Evolutionary conservation across 805 yeast species (phyloP).

Genomic region (Candida methanosorbosa): DNA sequence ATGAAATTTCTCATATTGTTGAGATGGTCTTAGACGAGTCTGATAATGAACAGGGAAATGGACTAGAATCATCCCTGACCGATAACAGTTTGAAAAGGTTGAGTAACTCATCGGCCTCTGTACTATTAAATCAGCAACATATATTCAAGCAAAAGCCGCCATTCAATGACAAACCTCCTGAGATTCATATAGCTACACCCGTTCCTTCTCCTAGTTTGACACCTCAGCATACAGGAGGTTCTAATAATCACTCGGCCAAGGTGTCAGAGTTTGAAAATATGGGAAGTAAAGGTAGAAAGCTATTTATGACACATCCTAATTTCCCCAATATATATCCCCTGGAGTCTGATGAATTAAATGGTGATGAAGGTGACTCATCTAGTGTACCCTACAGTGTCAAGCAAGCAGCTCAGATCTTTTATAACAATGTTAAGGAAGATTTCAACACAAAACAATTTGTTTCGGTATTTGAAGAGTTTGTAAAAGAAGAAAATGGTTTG

Average conservation of each 20-base stretch:
- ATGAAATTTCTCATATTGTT: constrained; percentile 34
- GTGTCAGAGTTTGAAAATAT: constrained; percentile 20
- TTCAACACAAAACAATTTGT: constrained; percentile 65
- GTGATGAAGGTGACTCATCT: constrained; percentile 11
- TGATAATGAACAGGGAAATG: constrained; percentile 3
- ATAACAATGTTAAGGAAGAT: constrained; percentile 53
- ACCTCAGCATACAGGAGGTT: constrained; percentile 30
- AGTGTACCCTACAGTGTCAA: constrained; percentile 63
- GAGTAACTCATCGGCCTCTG: constrained; percentile 11
- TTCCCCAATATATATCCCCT: constrained; percentile 25
- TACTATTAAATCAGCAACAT: constrained; percentile 24
- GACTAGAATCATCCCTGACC: background rate
- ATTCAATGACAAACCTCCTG: constrained; percentile 22
- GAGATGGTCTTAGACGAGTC: constrained; percentile 22
- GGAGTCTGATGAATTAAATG: too few species aligned
- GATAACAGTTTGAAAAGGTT: background rate
- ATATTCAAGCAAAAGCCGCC: constrained; percentile 22
- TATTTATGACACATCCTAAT: constrained; percentile 23
- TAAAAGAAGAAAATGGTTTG: constrained; percentile 61
- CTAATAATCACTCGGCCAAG: constrained; percentile 13
- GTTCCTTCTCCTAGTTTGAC: constrained; percentile 73
- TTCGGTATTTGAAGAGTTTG: constrained; percentile 60
- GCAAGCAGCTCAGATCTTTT: constrained; percentile 70
- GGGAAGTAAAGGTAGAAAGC: constrained; percentile 20
- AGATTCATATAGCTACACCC: constrained; percentile 75